Evolutionary conservation across 768 basidiomycete genomes (phyloP), one percentile per base, ranked within the genome.

Genomic region (Pulveroboletus sp.): DNA sequence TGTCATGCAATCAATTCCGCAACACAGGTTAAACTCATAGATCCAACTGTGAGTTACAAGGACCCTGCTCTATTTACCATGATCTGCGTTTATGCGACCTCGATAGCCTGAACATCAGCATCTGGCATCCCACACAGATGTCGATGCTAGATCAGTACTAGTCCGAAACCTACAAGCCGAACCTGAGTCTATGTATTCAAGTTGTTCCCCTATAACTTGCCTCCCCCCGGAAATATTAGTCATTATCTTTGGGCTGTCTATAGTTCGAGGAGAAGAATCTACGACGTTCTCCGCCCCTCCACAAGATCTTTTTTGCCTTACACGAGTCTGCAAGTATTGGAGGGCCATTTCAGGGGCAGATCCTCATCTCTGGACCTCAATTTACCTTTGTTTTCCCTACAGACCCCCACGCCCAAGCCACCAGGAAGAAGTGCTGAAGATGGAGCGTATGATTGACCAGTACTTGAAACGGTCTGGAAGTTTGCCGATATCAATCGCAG

Each of bases 151-250:
- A 29, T 29, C n/a, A n/a, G n/a, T n/a, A n/a, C n/a, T n/a, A 9
- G 8, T 5, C 27, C 27, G 2, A 5, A 29, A n/a, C n/a, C n/a
- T n/a, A n/a, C n/a, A n/a, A n/a, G n/a, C n/a, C n/a, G n/a, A n/a
- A n/a, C n/a, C n/a, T n/a, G n/a, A n/a, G n/a, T n/a, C n/a, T n/a
- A n/a, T n/a, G n/a, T n/a, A n/a, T n/a, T n/a, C n/a, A n/a, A n/a
- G n/a, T 11, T 27, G 8, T 37, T 48, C 51, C 19, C 53, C 49
- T 3, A 25, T 53, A 31, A 48, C 44, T 14, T 32, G 41, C 13
- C 32, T 60, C 23, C 61, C 56, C 12, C 24, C 51, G 4, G 56
- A 81, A 69, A 65, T 79, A 75, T 44, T 74, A 33, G 20, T 32
- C 11, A 17, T 40, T 21, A 40, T 61, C 9, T 63, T 56, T 25